phyloP scores from a whole-genome alignment of 2,329 filamentous ascomycete species.

The Cladobotryum protrusum region DNA sequence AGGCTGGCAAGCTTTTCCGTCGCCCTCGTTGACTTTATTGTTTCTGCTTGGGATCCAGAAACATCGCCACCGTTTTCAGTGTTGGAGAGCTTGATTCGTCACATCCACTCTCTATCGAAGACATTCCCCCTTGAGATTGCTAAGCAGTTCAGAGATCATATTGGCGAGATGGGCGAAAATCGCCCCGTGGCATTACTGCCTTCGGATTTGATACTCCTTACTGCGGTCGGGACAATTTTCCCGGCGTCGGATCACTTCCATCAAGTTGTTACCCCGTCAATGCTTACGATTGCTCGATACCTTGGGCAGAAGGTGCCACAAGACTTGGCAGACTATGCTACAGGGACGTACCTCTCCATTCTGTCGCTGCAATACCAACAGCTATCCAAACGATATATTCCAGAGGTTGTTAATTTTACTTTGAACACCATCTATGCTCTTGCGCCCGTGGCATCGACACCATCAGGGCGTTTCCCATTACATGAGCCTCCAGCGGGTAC shows the following conservation, averaged over 20 bases:
- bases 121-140: constrained; percentile 74
- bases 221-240: constrained; percentile 77
- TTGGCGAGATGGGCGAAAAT: constrained; percentile 48
- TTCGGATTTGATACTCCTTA: constrained; percentile 77
- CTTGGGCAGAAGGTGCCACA: constrained; percentile 70
- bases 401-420: constrained; percentile 78
- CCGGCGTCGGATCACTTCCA: constrained; percentile 98
- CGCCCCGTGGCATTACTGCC: constrained; percentile 48
- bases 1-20: constrained; percentile 65
- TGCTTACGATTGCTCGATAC: constrained; percentile 77
- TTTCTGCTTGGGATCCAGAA: constrained; percentile 38
- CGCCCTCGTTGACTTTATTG: constrained; percentile 58
- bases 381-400: constrained; percentile 79
- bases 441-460: constrained; percentile 46
- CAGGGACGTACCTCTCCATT: constrained; percentile 72
- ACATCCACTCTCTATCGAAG: constrained; percentile 88
- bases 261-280: constrained; percentile 84
- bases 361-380: constrained; percentile 77
- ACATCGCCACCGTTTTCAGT: constrained; percentile 55
- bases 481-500: constrained; percentile 49
- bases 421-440: constrained; percentile 67
- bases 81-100: constrained; percentile 75
- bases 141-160: constrained; percentile 67
- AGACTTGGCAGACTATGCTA: constrained; percentile 58
- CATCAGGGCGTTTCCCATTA: constrained; percentile 53